phyloP scores from a whole-genome alignment of 2,329 filamentous ascomycete species.

The Neonectria ditissima region DNA sequence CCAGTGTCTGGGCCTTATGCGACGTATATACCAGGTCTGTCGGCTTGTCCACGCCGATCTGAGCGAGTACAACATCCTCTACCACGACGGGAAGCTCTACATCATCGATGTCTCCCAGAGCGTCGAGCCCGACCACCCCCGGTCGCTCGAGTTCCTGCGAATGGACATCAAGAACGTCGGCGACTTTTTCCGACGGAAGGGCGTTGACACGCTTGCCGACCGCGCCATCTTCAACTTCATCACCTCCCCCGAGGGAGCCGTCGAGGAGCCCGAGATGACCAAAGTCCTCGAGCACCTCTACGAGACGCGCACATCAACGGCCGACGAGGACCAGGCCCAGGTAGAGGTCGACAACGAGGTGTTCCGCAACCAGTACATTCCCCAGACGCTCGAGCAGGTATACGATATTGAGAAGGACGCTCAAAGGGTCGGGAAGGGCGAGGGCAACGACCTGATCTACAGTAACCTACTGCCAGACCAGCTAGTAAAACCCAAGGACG shows the following conservation, averaged over 20 bases:
- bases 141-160: conserved; percentile 90
- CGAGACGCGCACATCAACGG: conserved; percentile 62
- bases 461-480: conserved; percentile 83
- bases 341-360: conserved; percentile 88
- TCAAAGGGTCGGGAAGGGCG: conserved; percentile 78
- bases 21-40: conserved; percentile 92
- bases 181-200: conserved; percentile 90
- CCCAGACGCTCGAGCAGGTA: conserved; percentile 93
- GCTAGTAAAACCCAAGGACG: conserved; percentile 56
- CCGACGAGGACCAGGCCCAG: conserved; percentile 65
- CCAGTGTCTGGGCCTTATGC: conserved; percentile 89
- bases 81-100: conserved; percentile 83
- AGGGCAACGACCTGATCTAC: conserved; percentile 85
- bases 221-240: conserved; percentile 88
- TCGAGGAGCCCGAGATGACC: conserved; percentile 71
- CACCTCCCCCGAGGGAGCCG: conserved; percentile 69
- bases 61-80: conserved; percentile 98
- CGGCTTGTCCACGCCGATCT: conserved; percentile 94
- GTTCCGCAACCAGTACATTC: conserved; percentile 96
- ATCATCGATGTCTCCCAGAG: conserved; percentile 98
- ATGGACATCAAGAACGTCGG: conserved; percentile 99
- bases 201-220: conserved; percentile 84
- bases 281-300: conserved; percentile 76
- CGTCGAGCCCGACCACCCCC: conserved; percentile 95
- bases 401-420: conserved; percentile 96